Evolutionary conservation across 768 basidiomycete genomes (phyloP), one percentile per base, ranked within the genome.

Genomic region (Suillus americanus): DNA sequence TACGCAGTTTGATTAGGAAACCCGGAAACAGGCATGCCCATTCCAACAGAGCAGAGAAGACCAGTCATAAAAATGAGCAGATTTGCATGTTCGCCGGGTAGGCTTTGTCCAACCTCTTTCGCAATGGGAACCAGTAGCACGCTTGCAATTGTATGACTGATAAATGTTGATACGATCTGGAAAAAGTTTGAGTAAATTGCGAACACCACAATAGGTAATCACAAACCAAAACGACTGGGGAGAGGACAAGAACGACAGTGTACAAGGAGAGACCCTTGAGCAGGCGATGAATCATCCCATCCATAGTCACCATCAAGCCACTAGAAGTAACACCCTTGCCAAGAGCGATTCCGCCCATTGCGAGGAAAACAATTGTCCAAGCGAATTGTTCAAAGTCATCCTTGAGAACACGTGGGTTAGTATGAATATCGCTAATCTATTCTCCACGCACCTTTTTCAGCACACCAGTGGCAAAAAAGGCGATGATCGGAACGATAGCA

Each of bases 11-110:
- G 94, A 76, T 98, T 97, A 0, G 97, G 97, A 82, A 99, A 99
- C n/a, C 97, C 97, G 66, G 94, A 95, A 45, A 99, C 95, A 3
- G 97, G 96, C 85, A 99, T 92, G 13, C 94, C 97, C 97, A 99
- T 99, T 2, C 97, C 97, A 6, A 94, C 82, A 3, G 94, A 96
- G 74, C 97, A 98, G 60, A 97, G 90, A 65, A 98, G 81, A 16
- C 86, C 95, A 40, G 95, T 97, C 69, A 95, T 85, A 79, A 99
- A 97, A 71, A 99, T 92, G 68, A 99, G 86, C 10, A 99, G 79
- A 69, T 94, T 90, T 51, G 85, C 80, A 67, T 90, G 91, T 53
- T 88, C 79, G 0, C 86, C 87, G 10, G 79, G 77, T 54, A 98
- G 81, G 56, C 85, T 91, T n/a, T 81, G 78, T 9, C 95, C 97